These are phyloP conservation scores for Eucalyptus sp. DNA, from an alignment of 345 rosid genomes.

Conservation along the genomic window DNA sequence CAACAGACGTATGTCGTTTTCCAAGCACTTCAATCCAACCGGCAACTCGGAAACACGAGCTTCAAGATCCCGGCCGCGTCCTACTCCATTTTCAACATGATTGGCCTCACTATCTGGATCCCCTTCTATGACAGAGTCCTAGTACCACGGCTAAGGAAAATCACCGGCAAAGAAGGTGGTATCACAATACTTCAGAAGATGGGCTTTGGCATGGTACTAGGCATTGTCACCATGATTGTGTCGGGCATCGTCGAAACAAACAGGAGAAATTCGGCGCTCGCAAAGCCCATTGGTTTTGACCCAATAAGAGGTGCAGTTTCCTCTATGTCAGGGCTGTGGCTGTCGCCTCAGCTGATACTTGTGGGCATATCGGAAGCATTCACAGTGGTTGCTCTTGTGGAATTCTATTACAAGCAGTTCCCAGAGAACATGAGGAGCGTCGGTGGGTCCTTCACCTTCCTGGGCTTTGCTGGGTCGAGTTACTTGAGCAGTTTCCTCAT, in stretches of 20 bases:
- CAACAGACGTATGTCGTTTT: constrained; percentile 2
- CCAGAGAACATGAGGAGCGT: constrained; percentile 50
- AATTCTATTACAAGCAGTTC: constrained; percentile 44
- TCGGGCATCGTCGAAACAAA: constrained; percentile 32
- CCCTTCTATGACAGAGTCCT: constrained; percentile 12
- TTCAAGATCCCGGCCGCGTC: constrained; percentile 14
- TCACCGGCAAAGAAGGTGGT: constrained; percentile 13
- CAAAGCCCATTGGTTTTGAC: constrained; percentile 35
- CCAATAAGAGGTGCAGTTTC: constrained; percentile 31
- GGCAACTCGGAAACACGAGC: neutral
- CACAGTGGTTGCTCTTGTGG: constrained; percentile 10
- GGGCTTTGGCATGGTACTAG: constrained; percentile 32
- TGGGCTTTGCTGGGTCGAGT: constrained; percentile 15
- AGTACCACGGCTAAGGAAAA: constrained; percentile 4
- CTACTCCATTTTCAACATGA: neutral
- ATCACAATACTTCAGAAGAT: constrained; percentile 19
- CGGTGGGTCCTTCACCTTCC: constrained; percentile 15
- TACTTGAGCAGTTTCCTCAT: constrained; percentile 22
- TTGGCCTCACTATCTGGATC: constrained; percentile 11
- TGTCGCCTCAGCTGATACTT: constrained; percentile 36
- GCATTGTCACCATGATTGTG: constrained; percentile 20
- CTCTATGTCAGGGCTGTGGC: constrained; percentile 40
- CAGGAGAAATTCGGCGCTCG: constrained; percentile 26
- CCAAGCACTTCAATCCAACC: constrained; percentile 6
- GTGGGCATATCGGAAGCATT: constrained; percentile 43